A percentile compares a stretch with the other conserved stretches of the same genome.
Conservation (phyloP, 2,329 filamentous ascomycete species). For the Raffaelea deltoideospora region DNA sequence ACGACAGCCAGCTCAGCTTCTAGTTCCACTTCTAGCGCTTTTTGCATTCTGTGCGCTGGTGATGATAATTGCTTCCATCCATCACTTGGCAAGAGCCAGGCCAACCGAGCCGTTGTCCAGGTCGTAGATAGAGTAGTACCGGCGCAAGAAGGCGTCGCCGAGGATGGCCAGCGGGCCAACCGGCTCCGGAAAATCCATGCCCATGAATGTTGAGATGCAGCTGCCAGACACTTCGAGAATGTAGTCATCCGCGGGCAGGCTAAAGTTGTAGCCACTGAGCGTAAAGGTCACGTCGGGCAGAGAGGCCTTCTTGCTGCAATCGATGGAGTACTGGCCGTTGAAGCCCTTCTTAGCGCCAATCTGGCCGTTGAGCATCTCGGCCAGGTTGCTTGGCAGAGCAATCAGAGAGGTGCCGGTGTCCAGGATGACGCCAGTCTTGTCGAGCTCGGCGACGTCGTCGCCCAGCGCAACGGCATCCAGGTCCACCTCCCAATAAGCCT, state of each 20-base stretch:
- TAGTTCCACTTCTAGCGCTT: too few species aligned
- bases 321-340: constrained; percentile 91
- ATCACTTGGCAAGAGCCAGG: constrained; percentile 65
- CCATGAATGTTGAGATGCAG: constrained; percentile 96
- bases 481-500: constrained; percentile 99
- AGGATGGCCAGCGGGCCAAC: constrained; percentile 88
- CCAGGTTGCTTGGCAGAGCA: constrained; percentile 77
- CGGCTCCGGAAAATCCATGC: constrained; percentile 81
- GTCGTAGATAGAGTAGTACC: constrained; percentile 94
- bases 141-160: constrained; percentile 72
- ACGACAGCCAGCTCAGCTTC: too few species aligned
- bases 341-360: constrained; percentile 97
- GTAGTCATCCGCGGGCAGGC: constrained; percentile 79
- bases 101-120: constrained; percentile 79
- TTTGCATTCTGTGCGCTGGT: too few species aligned
- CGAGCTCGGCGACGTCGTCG: constrained; percentile 71
- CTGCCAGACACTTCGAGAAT: constrained; percentile 88
- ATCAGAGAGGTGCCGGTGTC: constrained; percentile 98
- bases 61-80: too few species aligned
- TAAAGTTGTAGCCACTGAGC: constrained; percentile 83
- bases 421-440: constrained; percentile 89
- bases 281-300: constrained; percentile 89
- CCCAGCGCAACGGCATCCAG: constrained; percentile 85
- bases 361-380: constrained; percentile 92
- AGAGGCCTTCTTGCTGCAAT: constrained; percentile 67